A percentile compares a stretch with the other conserved stretches of the same genome.
phyloP scores from a whole-genome alignment of 2,329 filamentous ascomycete species.

The Pseudogymnoascus sp. region DNA sequence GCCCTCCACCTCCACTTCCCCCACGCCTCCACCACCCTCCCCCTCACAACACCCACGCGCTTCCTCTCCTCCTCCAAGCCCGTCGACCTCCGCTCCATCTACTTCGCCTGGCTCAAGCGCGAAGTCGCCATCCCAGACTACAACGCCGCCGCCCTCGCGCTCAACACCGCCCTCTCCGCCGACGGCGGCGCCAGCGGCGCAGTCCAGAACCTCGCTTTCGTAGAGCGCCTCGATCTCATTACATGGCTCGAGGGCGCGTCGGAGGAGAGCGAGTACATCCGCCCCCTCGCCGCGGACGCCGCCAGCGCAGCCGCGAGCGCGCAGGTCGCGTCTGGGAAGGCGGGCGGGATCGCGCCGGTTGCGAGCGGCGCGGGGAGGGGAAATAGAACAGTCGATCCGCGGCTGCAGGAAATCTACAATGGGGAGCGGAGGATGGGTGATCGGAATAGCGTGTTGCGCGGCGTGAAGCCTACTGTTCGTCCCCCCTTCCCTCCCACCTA shows the following conservation, averaged over 20 bases:
- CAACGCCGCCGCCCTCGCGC: slow-evolving; percentile 69
- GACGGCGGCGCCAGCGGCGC: slow-evolving; percentile 50
- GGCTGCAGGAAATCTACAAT: slow-evolving; percentile 80
- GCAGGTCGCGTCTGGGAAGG: slow-evolving; percentile 39
- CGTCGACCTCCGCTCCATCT: slow-evolving; percentile 86
- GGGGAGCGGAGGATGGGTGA: slow-evolving; percentile 89
- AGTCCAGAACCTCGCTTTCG: slow-evolving; percentile 83
- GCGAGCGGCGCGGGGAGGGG: slow-evolving; percentile 38
- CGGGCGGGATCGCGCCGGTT: slow-evolving; percentile 30
- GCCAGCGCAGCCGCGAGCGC: slow-evolving; percentile 34
- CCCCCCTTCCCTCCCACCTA: not conserved
- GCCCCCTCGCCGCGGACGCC: slow-evolving; percentile 61
- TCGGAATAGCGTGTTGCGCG: slow-evolving; percentile 77
- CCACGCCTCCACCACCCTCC: slow-evolving; percentile 50
- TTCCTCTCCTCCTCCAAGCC: slow-evolving; percentile 70
- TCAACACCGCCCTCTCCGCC: slow-evolving; percentile 64
- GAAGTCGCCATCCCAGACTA: slow-evolving; percentile 86
- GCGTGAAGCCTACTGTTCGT: slow-evolving; percentile 78
- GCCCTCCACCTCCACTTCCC: slow-evolving; percentile 75
- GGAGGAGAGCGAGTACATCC: slow-evolving; percentile 89
- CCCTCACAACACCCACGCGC: slow-evolving; percentile 68
- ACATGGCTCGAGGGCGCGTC: slow-evolving; percentile 88
- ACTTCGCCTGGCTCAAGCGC: slow-evolving; percentile 92
- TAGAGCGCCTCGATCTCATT: slow-evolving; percentile 83
- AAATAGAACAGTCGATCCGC: slow-evolving; percentile 67